phyloP scores from a whole-genome alignment of 1,284 basidiomycete species.

The Bjerkandera adusta region DNA sequence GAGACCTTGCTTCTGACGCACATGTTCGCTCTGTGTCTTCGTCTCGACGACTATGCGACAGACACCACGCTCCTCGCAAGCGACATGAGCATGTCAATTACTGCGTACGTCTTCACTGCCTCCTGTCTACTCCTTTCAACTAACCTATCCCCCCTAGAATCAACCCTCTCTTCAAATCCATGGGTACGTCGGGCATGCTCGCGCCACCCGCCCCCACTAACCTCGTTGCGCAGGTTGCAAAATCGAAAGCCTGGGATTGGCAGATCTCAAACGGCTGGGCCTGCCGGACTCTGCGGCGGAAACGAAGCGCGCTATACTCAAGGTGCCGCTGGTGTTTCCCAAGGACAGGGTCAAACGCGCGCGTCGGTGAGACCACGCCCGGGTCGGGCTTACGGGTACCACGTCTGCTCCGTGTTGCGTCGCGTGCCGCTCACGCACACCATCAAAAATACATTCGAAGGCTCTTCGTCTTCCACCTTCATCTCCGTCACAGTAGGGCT shows the following conservation, averaged over 20 bases:
- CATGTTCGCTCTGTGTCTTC: slow-evolving; percentile 78
- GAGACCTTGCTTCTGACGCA: slow-evolving; percentile 74
- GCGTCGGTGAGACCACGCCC: slow-evolving; percentile 23
- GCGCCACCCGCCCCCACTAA: slow-evolving; percentile 14
- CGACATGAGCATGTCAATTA: slow-evolving; percentile 64
- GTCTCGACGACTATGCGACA: slow-evolving; percentile 72
- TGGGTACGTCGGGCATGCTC: slow-evolving; percentile 37
- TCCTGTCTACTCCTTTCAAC: not conserved
- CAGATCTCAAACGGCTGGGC: slow-evolving; percentile 68
- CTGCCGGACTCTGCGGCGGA: slow-evolving; percentile 56
- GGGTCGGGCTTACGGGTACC: no score
- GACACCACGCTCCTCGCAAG: slow-evolving; percentile 66
- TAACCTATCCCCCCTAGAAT: slow-evolving; percentile 33
- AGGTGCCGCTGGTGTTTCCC: slow-evolving; percentile 78
- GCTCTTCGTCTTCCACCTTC: no score
- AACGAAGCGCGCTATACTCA: slow-evolving; percentile 69
- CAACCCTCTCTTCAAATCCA: slow-evolving; percentile 50
- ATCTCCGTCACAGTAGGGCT: no score
- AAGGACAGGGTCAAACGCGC: slow-evolving; percentile 47
- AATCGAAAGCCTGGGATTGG: slow-evolving; percentile 53
- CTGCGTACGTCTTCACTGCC: slow-evolving; percentile 49
- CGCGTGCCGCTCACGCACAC: no score
- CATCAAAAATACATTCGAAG: no score
- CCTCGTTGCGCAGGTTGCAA: slow-evolving; percentile 58
- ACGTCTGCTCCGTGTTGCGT: no score